Evolutionary conservation across 176 grass and related monocot species (phyloP), one percentile per base, ranked within the genome.

Genomic region (Chloris gayana): DNA sequence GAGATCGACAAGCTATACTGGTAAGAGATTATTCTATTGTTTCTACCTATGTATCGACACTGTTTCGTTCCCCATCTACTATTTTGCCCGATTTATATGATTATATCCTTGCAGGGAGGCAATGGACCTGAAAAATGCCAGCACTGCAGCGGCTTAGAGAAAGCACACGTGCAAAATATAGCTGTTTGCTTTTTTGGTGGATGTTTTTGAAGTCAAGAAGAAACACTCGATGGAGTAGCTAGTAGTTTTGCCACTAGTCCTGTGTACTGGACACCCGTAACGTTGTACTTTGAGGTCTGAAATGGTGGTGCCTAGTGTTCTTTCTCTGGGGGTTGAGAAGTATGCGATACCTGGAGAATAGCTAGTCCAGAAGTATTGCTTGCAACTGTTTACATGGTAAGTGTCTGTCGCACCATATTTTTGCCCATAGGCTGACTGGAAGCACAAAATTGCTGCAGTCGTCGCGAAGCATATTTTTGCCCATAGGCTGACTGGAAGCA

Each of bases 41-140:
- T 47, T 19, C 38, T 47, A 47, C 2, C 10, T n/a, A 33, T 18
- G 14, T 49, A 49, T 49, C 46, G 14, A 49, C 46, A 49, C 46
- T 44, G 41, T 49, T 22, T 56, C 31, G 45, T 32, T 73, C 30
- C 14, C 50, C 9, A 22, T 13, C 29, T 51, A 33, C 46, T 44
- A 44, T 31, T 33, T 53, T 33, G 6, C 18, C 0, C 2, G 11
- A 30, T 32, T 33, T 73, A 29, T 73, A 13, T 51, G 17, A 27
- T 7, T 31, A n/a, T 12, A 32, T 22, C 50, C 51, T 58, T 57
- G 32, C 24, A 74, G 72, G 72, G 72, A 58, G 50, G 49, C 72
- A n/a, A 37, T 74, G 72, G 72, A 72, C 4, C 69, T 72, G 69
- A 72, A 72, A 42, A 49, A 49, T 29, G 44, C 24, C 68, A 4